Conservation (phyloP, 345 rosid species). For the Populus deltoides region DNA sequence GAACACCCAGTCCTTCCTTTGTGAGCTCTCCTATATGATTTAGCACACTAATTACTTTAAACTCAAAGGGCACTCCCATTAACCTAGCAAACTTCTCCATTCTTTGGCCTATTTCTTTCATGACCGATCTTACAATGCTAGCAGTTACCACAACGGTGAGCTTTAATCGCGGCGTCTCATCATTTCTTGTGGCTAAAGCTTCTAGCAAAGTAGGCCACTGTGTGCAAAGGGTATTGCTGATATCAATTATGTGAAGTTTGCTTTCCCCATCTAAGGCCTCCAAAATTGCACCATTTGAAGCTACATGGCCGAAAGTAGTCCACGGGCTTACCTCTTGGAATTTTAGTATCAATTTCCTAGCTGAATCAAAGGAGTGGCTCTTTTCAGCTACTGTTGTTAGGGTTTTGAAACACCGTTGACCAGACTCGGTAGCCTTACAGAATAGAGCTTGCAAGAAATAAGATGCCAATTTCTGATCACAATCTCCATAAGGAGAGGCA, state of each 20-base stretch:
- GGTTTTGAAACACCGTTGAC: constrained; percentile 62
- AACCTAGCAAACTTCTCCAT: constrained; percentile 81
- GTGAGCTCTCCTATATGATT: constrained; percentile 46
- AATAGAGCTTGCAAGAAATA: constrained; percentile 74
- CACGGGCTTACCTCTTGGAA: constrained; percentile 87
- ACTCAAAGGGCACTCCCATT: constrained; percentile 78
- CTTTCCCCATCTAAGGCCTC: constrained; percentile 67
- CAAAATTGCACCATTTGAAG: constrained; percentile 70
- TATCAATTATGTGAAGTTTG: constrained; percentile 67
- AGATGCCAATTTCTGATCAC: constrained; percentile 65
- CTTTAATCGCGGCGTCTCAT: constrained; percentile 65
- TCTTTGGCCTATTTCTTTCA: constrained; percentile 66
- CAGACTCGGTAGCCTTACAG: constrained; percentile 65
- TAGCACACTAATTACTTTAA: constrained; percentile 45
- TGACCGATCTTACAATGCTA: constrained; percentile 40
- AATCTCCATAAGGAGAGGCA: constrained; percentile 74
- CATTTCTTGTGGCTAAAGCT: constrained; percentile 62
- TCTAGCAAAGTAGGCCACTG: constrained; percentile 85
- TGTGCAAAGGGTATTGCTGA: constrained; percentile 81
- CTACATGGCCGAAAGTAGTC: constrained; percentile 79
- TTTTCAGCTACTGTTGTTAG: constrained; percentile 55
- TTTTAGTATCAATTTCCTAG: constrained; percentile 60
- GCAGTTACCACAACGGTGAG: constrained; percentile 65
- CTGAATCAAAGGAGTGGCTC: constrained; percentile 56
- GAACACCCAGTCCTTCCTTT: constrained; percentile 40